phyloP scores from a whole-genome alignment of 2,329 filamentous ascomycete genomes.

The Dactylellina drechsleri region DNA sequence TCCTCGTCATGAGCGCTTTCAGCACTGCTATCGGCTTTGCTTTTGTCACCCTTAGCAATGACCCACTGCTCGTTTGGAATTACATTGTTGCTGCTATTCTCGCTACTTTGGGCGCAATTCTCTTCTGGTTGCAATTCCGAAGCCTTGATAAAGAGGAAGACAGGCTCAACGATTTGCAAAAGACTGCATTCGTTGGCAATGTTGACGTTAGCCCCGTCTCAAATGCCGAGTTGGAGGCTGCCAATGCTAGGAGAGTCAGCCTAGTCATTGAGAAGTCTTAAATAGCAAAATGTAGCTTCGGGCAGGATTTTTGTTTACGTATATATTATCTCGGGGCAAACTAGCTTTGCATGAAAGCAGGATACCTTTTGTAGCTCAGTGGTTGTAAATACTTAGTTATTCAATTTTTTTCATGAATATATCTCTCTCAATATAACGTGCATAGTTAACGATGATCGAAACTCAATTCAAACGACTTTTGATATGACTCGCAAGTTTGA shows the following conservation, averaged over 20 bases:
- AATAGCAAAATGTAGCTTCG: not conserved
- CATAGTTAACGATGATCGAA: too few relatives aligned
- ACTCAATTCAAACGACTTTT: too few relatives aligned
- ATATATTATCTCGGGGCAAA: not conserved
- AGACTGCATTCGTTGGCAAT: conserved; percentile 43
- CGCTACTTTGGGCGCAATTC: conserved; percentile 65
- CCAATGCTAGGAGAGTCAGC: conserved; percentile 30
- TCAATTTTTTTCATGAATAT: too few relatives aligned
- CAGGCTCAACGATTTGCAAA: conserved; percentile 65
- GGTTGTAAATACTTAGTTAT: too few relatives aligned
- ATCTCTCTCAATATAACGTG: too few relatives aligned
- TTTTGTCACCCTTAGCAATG: conserved; percentile 69
- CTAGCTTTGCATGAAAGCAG: too few relatives aligned
- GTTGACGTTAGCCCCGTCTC: not conserved
- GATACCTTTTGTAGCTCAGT: too few relatives aligned
- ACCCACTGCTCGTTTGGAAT: conserved; percentile 75
- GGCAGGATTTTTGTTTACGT: not conserved
- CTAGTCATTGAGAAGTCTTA: conserved; percentile 38
- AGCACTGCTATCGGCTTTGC: conserved; percentile 71
- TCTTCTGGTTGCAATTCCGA: conserved; percentile 68
- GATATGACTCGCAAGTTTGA: too few relatives aligned
- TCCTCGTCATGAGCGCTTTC: conserved; percentile 70
- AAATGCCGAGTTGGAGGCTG: conserved; percentile 28
- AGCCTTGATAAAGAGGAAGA: conserved; percentile 66
- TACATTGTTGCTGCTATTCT: conserved; percentile 69